These are phyloP conservation scores for Whalleya microplaca DNA, from an alignment of 2,329 filamentous ascomycete species.

Conservation along the genomic window DNA sequence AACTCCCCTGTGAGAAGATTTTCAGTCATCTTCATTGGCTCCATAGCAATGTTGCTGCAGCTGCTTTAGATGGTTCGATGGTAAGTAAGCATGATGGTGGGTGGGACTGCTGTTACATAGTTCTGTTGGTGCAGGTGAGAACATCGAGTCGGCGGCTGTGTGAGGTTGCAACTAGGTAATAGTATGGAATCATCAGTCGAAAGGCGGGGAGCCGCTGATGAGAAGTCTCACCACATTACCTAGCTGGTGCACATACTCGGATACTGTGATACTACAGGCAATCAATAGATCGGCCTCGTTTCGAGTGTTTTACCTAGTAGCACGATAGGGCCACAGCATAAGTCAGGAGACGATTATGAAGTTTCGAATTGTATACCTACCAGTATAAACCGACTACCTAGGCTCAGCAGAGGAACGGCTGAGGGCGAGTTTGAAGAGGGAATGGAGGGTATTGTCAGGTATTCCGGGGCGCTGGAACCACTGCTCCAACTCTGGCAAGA, in stretches of 20 bases:
- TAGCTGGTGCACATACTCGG: too few relatives aligned
- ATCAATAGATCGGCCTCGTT: too few relatives aligned
- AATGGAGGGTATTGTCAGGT: not conserved
- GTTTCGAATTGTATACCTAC: too few relatives aligned
- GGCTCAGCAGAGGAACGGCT: not conserved
- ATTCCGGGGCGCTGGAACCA: not conserved
- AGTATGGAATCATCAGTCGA: not conserved
- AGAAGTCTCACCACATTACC: not conserved
- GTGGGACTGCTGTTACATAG: not conserved
- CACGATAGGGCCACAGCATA: too few relatives aligned
- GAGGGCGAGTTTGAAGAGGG: not conserved
- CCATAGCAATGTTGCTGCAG: conserved; percentile 12
- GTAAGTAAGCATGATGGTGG: not conserved
- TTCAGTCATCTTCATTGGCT: conserved; percentile 14
- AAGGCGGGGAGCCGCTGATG: not conserved
- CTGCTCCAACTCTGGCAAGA: not conserved
- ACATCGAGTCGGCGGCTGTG: not conserved
- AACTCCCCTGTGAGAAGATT: conserved; percentile 5
- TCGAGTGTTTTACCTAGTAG: too few relatives aligned
- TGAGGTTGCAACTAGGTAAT: not conserved
- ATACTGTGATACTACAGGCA: too few relatives aligned
- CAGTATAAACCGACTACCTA: not conserved
- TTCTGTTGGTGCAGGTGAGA: not conserved
- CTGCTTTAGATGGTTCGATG: not conserved
- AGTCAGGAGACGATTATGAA: too few relatives aligned